Base-by-base conservation (phyloP, 2,329 filamentous ascomycete genomes). In the Aspergillus bombycis region DNA sequence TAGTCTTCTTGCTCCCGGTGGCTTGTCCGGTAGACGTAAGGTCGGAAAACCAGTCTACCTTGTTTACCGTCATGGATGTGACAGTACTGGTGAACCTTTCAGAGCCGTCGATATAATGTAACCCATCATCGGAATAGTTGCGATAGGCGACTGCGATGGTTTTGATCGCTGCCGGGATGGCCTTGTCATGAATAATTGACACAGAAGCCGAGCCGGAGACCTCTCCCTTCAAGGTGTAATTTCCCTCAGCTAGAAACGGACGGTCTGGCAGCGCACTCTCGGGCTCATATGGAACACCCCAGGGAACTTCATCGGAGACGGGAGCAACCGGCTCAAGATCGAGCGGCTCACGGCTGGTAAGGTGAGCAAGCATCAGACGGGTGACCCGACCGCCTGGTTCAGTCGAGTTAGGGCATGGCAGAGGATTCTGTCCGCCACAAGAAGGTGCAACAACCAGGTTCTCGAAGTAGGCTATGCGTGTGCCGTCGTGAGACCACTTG, bases 341-440 rank as follows among this genome's bases (percentile, higher is more conserved):
- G 9, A 69, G 54, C 9, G 78, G 77, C 48, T 72, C 43, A 4
- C 80, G 75, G 48, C 66, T 71, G 1, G 71, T 77, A 4, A 81
- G 72, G 12, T 65, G 68, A 0, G 82, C 81, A 10, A 84, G 41
- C 78, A 83, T 81, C 2, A 82, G 57, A 9, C 81, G 78, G 26
- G 78, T 72, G 7, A 72, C 73, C 9, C 79, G 73, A 2, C 76
- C 79, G 2, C 78, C 79, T 0, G 72, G 74, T 6, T 75, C 78
- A 0, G 76, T 81, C 0, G 80, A 83, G 0, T 68, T 64, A 6
- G 75, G 76, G 60, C 82, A 84, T 2, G 72, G 71, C 0, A 82
- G 73, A 0, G 81, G 78, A 48, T 84, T 84, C 0, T 21, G 30
- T 0, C 81, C 82, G 0, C 81, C 81, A 62, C 82, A 84, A 0